A percentile compares a stretch with the other conserved stretches of the same genome.
phyloP scores from a whole-genome alignment of 257 asterid species.

The Penstemon newberryi region DNA sequence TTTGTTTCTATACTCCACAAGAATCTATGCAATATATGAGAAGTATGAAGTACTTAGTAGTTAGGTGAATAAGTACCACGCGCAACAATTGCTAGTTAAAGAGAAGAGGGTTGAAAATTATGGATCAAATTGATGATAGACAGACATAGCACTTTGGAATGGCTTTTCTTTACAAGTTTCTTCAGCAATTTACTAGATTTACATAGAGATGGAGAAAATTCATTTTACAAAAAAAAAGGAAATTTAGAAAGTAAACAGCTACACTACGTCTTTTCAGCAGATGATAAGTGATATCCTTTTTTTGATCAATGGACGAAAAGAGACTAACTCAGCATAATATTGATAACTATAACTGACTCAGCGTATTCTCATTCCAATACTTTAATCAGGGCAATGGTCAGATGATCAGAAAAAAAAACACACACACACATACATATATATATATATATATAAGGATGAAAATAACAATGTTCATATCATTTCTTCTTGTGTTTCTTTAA shows the following conservation, averaged over 20 bases:
- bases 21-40: constrained; percentile 51
- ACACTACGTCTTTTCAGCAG: too few relatives aligned
- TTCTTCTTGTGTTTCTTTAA: not conserved
- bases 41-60: not conserved
- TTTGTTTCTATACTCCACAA: constrained; percentile 87
- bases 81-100: not conserved
- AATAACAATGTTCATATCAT: not conserved
- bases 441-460: not conserved
- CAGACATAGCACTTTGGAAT: constrained; percentile 16
- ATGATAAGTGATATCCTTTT: too few relatives aligned
- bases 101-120: not conserved
- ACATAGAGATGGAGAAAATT: not conserved
- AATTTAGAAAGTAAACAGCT: too few relatives aligned
- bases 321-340: not conserved
- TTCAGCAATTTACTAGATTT: constrained; percentile 24
- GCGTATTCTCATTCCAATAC: constrained; percentile 6
- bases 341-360: not conserved
- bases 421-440: too few relatives aligned
- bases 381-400: not conserved
- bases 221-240: too few relatives aligned
- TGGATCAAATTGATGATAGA: constrained; percentile 14
- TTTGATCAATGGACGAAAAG: not conserved
- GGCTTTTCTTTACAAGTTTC: constrained; percentile 2
- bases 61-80: not conserved
- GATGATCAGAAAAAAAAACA: not conserved